Evolutionary conservation across 768 basidiomycete genomes (phyloP).

Genomic region (Candolleomyces aberdarensis): DNA sequence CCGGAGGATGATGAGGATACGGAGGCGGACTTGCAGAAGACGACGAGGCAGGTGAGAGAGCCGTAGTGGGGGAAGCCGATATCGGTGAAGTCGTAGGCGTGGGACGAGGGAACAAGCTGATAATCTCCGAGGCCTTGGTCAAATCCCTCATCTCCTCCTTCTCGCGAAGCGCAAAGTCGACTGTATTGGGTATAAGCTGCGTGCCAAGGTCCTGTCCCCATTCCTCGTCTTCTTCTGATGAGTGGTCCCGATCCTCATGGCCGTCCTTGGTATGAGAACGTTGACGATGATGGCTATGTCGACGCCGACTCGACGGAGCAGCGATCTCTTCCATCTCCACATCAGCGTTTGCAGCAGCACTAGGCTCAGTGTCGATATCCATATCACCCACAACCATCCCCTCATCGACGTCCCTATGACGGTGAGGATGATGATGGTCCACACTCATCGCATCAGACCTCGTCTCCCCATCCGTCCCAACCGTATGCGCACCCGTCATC

Average conservation of each 20-base stretch:
- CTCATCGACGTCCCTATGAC: background rate
- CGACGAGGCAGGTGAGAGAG: too few species aligned
- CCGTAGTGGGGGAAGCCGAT: background rate
- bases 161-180: slow-evolving; percentile 82
- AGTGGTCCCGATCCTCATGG: background rate
- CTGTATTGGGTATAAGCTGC: slow-evolving; percentile 47
- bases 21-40: too few species aligned
- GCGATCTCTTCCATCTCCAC: slow-evolving; percentile 1
- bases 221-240: too few species aligned
- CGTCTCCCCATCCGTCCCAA: slow-evolving; percentile 38
- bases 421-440: slow-evolving; percentile 13
- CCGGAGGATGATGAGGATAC: too few species aligned
- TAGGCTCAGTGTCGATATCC: slow-evolving; percentile 21
- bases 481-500: slow-evolving; percentile 33
- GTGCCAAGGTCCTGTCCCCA: background rate
- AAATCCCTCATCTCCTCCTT: slow-evolving; percentile 88
- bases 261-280: background rate
- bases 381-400: slow-evolving; percentile 16
- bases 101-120: slow-evolving; percentile 38
- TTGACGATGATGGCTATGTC: too few species aligned
- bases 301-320: background rate
- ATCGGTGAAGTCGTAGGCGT: background rate
- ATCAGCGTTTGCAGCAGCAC: slow-evolving; percentile 17
- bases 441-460: slow-evolving; percentile 22
- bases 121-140: slow-evolving; percentile 79